Conservation (phyloP, 2,329 filamentous ascomycete species). For the Alternaria sp. region DNA sequence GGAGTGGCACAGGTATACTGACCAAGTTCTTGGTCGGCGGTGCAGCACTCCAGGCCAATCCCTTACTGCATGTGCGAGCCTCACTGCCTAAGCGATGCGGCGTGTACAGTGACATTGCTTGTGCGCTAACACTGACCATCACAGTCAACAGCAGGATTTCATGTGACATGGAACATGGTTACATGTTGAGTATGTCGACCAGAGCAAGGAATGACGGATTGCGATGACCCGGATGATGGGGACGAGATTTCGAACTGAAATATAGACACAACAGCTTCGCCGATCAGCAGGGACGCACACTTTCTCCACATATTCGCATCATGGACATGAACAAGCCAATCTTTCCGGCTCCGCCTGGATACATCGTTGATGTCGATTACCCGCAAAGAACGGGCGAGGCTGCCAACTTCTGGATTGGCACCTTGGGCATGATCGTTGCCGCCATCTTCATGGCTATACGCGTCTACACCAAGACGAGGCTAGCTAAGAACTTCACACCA, state of each 20-base stretch:
- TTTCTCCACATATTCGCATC: neutral
- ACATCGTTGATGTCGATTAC: conserved; percentile 34
- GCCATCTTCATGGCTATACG: conserved; percentile 30
- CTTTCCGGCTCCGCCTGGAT: conserved; percentile 33
- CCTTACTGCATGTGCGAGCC: neutral
- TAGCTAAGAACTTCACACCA: conserved; percentile 27
- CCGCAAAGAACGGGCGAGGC: conserved; percentile 21
- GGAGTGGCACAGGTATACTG: neutral
- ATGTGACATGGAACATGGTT: neutral
- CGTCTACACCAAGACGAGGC: conserved; percentile 31
- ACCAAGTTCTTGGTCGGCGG: neutral
- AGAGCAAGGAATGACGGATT: neutral
- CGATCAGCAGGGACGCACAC: neutral
- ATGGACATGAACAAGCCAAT: conserved; percentile 18
- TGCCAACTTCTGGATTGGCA: conserved; percentile 25
- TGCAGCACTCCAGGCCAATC: neutral
- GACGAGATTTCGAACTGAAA: neutral
- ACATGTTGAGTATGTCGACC: neutral
- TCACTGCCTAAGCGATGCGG: neutral
- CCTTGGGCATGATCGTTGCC: conserved; percentile 27
- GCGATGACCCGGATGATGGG: neutral
- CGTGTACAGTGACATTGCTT: no score
- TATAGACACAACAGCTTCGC: neutral
- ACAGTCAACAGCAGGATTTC: neutral
- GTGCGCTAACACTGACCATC: neutral